Base-by-base conservation (phyloP, 345 rosid species). In the Hypericum perforatum region DNA sequence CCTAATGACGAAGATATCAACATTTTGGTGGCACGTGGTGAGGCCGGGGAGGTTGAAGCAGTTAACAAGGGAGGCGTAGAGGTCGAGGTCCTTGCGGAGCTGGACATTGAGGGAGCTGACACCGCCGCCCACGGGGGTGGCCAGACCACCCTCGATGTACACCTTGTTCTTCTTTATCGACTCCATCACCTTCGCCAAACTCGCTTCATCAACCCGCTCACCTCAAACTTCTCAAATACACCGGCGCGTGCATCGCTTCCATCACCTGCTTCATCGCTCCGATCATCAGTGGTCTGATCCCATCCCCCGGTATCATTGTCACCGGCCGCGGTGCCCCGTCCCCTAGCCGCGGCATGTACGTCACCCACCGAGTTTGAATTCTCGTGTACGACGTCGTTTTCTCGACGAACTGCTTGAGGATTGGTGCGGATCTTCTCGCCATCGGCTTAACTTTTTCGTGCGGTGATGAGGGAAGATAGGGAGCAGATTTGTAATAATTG, bases 241-340 rank as follows among this genome's bases (percentile, higher is more conserved):
- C 74, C 13, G 98, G 98, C 0, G 98, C 91, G 74, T 86, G 97
- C 91, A 90, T 86, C 59, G 96, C 92, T 45, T 79, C 80, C 95
- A 87, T 87, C 38, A 91, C 92, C 53, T 84, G 89, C 70, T 87
- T 89, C 6, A 91, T 95, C 5, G 95, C 87, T 15, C 82, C 85
- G 16, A 96, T 87, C 11, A 82, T 96, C 37, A 87, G 72, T 0
- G 96, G 96, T 5, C 98, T 96, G 52, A 91, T 87, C 32, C 98
- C 98, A 44, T 91, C 98, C 0, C 98, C 98, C 7, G 96, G 92
- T 43, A 91, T 78, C 41, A 91, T 61, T 12, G 98, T 91, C 12
- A 91, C 95, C 10, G 81, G 60, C 22, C 95, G 85, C 3, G 92
- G n/a, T n/a, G n/a, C n/a, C n/a, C n/a, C n/a, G n/a, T n/a, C n/a